Conservation (phyloP, 2,329 filamentous ascomycete species). For the Diaporthe nobilis region DNA sequence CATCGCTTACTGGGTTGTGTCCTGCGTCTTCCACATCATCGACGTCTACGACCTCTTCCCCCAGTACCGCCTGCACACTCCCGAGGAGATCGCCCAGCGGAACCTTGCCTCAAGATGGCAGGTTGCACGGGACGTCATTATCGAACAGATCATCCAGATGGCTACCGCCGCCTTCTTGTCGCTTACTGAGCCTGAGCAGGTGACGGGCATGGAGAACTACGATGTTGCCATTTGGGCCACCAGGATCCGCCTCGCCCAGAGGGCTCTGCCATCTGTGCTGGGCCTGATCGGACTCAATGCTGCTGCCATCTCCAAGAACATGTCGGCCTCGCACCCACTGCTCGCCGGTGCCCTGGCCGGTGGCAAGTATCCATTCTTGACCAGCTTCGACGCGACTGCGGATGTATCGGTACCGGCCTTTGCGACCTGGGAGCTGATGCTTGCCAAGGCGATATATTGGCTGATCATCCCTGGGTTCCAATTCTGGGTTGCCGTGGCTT, state of each 20-base stretch:
- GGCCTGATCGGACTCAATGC: slow-evolving; percentile 83
- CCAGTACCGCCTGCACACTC: slow-evolving; percentile 94
- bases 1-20: slow-evolving; percentile 89
- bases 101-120: slow-evolving; percentile 90
- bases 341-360: slow-evolving; percentile 83
- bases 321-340: slow-evolving; percentile 79
- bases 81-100: slow-evolving; percentile 87
- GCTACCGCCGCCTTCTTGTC: slow-evolving; percentile 77
- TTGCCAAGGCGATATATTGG: slow-evolving; percentile 86
- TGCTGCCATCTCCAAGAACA: slow-evolving; percentile 79
- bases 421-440: slow-evolving; percentile 83
- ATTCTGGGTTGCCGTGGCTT: slow-evolving; percentile 78
- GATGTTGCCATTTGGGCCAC: slow-evolving; percentile 93
- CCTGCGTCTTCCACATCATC: slow-evolving; percentile 87
- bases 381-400: slow-evolving; percentile 68
- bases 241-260: slow-evolving; percentile 83
- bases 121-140: slow-evolving; percentile 88
- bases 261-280: slow-evolving; percentile 80
- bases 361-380: slow-evolving; percentile 82
- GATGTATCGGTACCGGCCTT: slow-evolving; percentile 76
- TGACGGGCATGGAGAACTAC: slow-evolving; percentile 83
- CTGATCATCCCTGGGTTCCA: slow-evolving; percentile 82
- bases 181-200: slow-evolving; percentile 80
- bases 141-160: slow-evolving; percentile 94
- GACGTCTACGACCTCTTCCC: slow-evolving; percentile 89